phyloP scores from a whole-genome alignment of 768 basidiomycete genomes.

The Sporobolomyces phaffii region DNA sequence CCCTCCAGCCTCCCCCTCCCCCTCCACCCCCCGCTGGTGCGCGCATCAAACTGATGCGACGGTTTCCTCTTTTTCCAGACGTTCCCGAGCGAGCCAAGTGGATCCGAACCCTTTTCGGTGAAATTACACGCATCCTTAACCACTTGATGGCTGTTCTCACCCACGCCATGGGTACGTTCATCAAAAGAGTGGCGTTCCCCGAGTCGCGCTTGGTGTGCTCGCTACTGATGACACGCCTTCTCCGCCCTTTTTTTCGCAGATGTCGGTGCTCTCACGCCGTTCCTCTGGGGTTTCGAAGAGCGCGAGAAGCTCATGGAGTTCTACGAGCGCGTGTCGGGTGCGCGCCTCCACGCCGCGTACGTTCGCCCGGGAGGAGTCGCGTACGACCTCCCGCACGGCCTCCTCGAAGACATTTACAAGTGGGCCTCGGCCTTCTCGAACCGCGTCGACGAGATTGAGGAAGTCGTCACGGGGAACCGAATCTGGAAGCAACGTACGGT shows the following conservation, averaged over 20 bases:
- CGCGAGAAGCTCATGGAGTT: constrained; percentile 99
- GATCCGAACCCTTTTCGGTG: constrained; percentile 94
- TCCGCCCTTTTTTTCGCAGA: constrained; percentile 51
- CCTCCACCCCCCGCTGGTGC: background rate
- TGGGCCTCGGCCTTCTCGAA: constrained; percentile 93
- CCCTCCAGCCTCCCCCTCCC: background rate
- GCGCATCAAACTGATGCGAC: too few species aligned
- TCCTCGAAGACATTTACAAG: constrained; percentile 95
- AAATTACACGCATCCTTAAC: constrained; percentile 91
- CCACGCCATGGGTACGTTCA: constrained; percentile 59
- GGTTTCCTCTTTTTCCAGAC: constrained; percentile 54
- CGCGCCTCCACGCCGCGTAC: constrained; percentile 95
- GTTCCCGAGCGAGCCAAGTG: constrained; percentile 96
- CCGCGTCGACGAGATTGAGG: constrained; percentile 93
- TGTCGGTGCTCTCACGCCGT: constrained; percentile 94
- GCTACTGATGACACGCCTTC: too few species aligned
- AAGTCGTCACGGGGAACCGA: constrained; percentile 92
- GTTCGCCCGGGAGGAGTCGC: constrained; percentile 96
- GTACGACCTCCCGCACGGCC: constrained; percentile 93
- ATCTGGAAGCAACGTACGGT: constrained; percentile 96
- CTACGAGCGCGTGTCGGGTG: constrained; percentile 97
- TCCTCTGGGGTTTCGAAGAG: constrained; percentile 99
- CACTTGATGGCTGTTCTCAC: constrained; percentile 96
- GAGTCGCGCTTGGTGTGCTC: too few species aligned
- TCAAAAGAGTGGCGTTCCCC: too few species aligned